Conservation (phyloP, 805 yeast genomes). For the Cyberlindnera misumaiensis region DNA sequence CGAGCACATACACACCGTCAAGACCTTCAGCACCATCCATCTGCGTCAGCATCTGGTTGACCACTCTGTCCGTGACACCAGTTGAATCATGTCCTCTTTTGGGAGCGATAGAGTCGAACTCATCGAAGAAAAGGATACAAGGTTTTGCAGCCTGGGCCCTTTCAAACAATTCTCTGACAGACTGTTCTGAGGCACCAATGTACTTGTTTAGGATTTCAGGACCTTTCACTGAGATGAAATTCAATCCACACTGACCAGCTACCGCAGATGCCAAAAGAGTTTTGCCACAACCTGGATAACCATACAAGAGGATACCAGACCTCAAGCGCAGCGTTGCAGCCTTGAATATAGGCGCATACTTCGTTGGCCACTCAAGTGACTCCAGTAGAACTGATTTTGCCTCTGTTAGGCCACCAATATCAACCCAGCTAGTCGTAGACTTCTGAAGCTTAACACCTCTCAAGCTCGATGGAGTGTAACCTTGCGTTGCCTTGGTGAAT, state of each 20-base stretch:
- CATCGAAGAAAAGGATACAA: slow-evolving; percentile 88
- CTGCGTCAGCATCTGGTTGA: slow-evolving; percentile 92
- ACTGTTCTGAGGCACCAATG: slow-evolving; percentile 95
- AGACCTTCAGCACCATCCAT: slow-evolving; percentile 99
- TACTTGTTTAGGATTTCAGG: slow-evolving; percentile 93
- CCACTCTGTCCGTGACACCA: slow-evolving; percentile 96
- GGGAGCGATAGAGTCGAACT: slow-evolving; percentile 95
- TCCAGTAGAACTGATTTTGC: slow-evolving; percentile 75
- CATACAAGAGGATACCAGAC: slow-evolving; percentile 86
- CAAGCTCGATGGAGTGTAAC: slow-evolving; percentile 72
- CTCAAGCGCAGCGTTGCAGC: slow-evolving; percentile 81
- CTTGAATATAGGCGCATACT: slow-evolving; percentile 90
- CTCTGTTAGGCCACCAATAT: slow-evolving; percentile 79
- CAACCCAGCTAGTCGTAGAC: slow-evolving; percentile 68
- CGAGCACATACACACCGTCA: slow-evolving; percentile 93
- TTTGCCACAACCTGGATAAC: slow-evolving; percentile 98
- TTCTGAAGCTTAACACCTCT: slow-evolving; percentile 85
- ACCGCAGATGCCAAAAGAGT: slow-evolving; percentile 89
- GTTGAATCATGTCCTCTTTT: slow-evolving; percentile 97
- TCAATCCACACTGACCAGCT: slow-evolving; percentile 88
- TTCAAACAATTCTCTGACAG: slow-evolving; percentile 87
- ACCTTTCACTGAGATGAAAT: slow-evolving; percentile 89
- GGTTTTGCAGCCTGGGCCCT: slow-evolving; percentile 94
- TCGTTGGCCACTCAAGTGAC: slow-evolving; percentile 96
- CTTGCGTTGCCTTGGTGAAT: slow-evolving; percentile 53